These are phyloP conservation scores for Saturnispora saitoi DNA, from an alignment of 805 yeast genomes.

Conservation along the genomic window DNA sequence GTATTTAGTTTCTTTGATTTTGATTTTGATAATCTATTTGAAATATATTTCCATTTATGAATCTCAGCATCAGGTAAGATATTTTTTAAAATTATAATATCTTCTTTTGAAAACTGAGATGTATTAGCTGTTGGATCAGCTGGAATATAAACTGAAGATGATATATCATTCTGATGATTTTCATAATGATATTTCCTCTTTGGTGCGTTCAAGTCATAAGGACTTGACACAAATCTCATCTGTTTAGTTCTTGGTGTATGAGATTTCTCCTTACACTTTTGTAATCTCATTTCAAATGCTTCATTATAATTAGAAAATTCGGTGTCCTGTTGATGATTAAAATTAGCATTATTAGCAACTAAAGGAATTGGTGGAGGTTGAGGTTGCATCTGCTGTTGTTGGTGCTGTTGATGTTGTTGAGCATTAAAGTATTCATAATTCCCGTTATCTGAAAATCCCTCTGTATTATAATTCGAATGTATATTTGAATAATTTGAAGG, in stretches of 20 bases:
- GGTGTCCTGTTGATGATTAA: background rate
- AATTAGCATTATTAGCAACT: background rate
- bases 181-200: conserved; percentile 10
- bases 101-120: conserved; percentile 25
- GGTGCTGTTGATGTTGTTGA: conserved; percentile 4
- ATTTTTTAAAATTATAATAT: conserved; percentile 21
- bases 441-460: background rate
- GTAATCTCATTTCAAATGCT: background rate
- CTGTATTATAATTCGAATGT: background rate
- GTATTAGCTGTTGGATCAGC: conserved; percentile 21
- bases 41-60: conserved; percentile 29
- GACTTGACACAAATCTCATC: background rate
- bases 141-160: conserved; percentile 17
- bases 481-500: background rate
- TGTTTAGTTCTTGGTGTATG: background rate
- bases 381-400: conserved; percentile 5
- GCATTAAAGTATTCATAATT: background rate
- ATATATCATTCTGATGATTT: conserved; percentile 14
- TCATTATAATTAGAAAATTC: background rate
- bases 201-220: background rate
- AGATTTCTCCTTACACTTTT: background rate
- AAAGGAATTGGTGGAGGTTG: background rate
- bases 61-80: conserved; percentile 26
- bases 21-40: conserved; percentile 25
- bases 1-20: conserved; percentile 26